A percentile compares a stretch with the other conserved stretches of the same genome.
These are phyloP conservation scores for Fusarium sp. DNA, from an alignment of 2,329 filamentous ascomycete genomes.

Conservation along the genomic window DNA sequence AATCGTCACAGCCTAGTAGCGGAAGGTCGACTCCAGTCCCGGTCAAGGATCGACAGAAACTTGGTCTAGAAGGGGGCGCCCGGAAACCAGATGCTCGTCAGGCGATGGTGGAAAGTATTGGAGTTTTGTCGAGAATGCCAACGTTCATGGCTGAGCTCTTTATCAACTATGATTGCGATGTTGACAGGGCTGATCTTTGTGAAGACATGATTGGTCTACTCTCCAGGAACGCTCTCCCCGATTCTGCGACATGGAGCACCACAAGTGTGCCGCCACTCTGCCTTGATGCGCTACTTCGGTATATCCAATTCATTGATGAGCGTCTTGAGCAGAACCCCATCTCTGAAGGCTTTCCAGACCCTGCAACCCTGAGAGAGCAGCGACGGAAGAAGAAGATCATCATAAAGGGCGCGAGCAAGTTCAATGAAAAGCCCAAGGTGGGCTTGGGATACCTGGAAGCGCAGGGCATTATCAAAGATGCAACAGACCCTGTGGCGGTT, in stretches of 20 bases:
- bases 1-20: constrained; percentile 75
- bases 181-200: constrained; percentile 89
- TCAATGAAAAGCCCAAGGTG: constrained; percentile 93
- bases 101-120: constrained; percentile 97
- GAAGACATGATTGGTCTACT: constrained; percentile 95
- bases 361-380: constrained; percentile 73
- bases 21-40: constrained; percentile 90
- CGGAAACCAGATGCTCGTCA: constrained; percentile 95
- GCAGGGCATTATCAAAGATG: constrained; percentile 84
- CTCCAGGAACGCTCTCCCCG: constrained; percentile 93
- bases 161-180: constrained; percentile 97
- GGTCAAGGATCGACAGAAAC: constrained; percentile 89
- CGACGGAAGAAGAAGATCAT: constrained; percentile 87
- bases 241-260: constrained; percentile 98
- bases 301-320: constrained; percentile 91
- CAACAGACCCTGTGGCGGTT: constrained; percentile 78
- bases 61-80: constrained; percentile 90
- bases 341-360: constrained; percentile 74
- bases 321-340: constrained; percentile 77
- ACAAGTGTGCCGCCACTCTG: constrained; percentile 97
- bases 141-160: constrained; percentile 96
- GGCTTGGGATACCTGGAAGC: constrained; percentile 87
- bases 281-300: constrained; percentile 89
- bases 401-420: constrained; percentile 86
- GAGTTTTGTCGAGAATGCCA: constrained; percentile 90